Percentiles rank a stretch among this genome's conserved stretches.
These are phyloP conservation scores for Boeremia lycopersici DNA, from an alignment of 2,329 filamentous ascomycete genomes.

Conservation along the genomic window DNA sequence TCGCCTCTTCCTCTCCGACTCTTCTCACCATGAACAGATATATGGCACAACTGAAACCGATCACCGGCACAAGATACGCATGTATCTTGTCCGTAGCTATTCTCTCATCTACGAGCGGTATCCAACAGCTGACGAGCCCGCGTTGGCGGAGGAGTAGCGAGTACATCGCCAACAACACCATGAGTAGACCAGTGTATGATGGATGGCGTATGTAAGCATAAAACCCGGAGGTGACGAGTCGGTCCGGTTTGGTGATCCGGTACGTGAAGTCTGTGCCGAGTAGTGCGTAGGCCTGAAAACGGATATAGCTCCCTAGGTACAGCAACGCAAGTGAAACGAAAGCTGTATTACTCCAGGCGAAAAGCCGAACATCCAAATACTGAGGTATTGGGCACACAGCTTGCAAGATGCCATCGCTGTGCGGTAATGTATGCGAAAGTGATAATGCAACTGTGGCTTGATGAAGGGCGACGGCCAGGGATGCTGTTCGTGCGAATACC, in stretches of 20 bases:
- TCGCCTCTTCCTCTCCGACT: conserved; percentile 47
- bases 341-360: conserved; percentile 6
- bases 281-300: conserved; percentile 50
- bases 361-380: conserved; percentile 12
- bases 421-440: not conserved
- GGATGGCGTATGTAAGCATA: conserved; percentile 60
- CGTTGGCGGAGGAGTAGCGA: conserved; percentile 12
- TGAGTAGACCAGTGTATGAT: conserved; percentile 55
- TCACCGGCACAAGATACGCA: conserved; percentile 2
- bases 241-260: conserved; percentile 54
- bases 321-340: not conserved
- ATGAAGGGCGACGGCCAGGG: conserved; percentile 3
- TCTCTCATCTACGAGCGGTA: conserved; percentile 24
- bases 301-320: conserved; percentile 26
- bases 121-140: conserved; percentile 29
- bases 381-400: conserved; percentile 8
- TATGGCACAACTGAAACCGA: conserved; percentile 1
- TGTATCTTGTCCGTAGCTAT: conserved; percentile 53
- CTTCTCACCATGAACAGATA: conserved; percentile 16
- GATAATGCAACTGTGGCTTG: conserved; percentile 12
- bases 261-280: conserved; percentile 63
- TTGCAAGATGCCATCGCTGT: not conserved
- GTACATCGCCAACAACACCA: conserved; percentile 39
- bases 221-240: conserved; percentile 55
- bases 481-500: conserved; percentile 4